Conservation (phyloP, 495 filamentous ascomycete species). For the Lepidopterella palustris region DNA sequence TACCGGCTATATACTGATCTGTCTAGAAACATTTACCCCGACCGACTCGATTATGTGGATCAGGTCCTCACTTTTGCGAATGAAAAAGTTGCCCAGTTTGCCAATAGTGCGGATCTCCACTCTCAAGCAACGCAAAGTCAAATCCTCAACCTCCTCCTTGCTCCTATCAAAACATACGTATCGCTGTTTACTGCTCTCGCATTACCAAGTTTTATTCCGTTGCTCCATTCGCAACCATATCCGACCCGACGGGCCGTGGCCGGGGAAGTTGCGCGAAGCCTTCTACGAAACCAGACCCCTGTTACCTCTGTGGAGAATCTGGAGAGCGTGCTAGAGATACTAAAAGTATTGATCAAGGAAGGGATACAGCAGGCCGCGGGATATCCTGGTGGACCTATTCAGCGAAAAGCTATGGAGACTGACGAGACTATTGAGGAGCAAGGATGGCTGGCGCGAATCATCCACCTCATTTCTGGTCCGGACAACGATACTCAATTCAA, state of each 20-base stretch:
- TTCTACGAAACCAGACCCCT: slow-evolving; percentile 71
- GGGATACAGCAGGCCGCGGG: slow-evolving; percentile 77
- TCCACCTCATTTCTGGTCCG: slow-evolving; percentile 75
- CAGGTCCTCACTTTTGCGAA: slow-evolving; percentile 86
- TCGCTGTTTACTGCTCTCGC: slow-evolving; percentile 91
- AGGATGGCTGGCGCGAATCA: slow-evolving; percentile 86
- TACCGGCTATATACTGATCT: slow-evolving; percentile 10
- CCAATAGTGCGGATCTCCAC: slow-evolving; percentile 90
- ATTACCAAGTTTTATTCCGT: slow-evolving; percentile 81
- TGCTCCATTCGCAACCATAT: slow-evolving; percentile 89
- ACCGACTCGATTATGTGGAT: slow-evolving; percentile 88
- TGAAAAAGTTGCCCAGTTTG: slow-evolving; percentile 78
- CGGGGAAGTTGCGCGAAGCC: slow-evolving; percentile 69
- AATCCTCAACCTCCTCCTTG: slow-evolving; percentile 78
- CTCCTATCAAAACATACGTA: slow-evolving; percentile 79
- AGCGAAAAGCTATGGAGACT: slow-evolving; percentile 64
- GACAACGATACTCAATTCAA: slow-evolving; percentile 93
- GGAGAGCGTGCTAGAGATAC: slow-evolving; percentile 79
- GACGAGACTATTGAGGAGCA: slow-evolving; percentile 97
- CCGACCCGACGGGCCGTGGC: slow-evolving; percentile 85
- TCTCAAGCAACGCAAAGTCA: slow-evolving; percentile 80
- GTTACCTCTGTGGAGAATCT: slow-evolving; percentile 72
- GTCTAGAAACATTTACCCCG: slow-evolving; percentile 76
- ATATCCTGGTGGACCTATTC: slow-evolving; percentile 69
- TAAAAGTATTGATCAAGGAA: slow-evolving; percentile 88